These are phyloP conservation scores for Xylaria sp. DNA, from an alignment of 2,329 filamentous ascomycete genomes.

Conservation along the genomic window DNA sequence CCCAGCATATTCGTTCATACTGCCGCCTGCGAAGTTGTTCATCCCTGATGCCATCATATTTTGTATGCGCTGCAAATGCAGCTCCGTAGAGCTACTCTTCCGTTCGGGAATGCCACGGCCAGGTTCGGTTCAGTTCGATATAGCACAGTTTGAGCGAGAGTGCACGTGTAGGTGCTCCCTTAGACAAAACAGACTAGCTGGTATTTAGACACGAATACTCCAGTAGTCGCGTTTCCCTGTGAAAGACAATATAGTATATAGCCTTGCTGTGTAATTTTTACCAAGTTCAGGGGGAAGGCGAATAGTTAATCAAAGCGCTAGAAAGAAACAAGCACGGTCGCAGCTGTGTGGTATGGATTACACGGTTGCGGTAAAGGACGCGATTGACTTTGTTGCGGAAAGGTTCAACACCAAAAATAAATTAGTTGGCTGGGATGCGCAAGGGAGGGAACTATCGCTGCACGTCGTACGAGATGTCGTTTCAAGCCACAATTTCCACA, in stretches of 20 bases:
- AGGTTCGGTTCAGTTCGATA: background rate
- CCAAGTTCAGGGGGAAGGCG: background rate
- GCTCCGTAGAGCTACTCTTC: conserved; percentile 11
- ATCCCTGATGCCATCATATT: conserved; percentile 42
- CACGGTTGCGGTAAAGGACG: background rate
- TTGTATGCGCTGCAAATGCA: conserved; percentile 4
- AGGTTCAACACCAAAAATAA: conserved; percentile 16
- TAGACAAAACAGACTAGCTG: background rate
- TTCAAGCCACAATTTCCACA: conserved; percentile 3
- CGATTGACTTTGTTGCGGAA: conserved; percentile 6
- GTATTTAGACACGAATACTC: background rate
- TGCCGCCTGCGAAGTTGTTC: conserved; percentile 49
- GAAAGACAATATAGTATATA: conserved; percentile 15
- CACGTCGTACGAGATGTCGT: conserved; percentile 32
- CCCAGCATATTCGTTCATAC: conserved; percentile 48
- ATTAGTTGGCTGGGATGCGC: conserved; percentile 34
- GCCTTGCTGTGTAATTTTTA: conserved; percentile 8
- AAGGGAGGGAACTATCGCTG: conserved; percentile 8
- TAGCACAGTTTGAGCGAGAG: background rate
- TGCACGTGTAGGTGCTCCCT: background rate
- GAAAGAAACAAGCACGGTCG: background rate
- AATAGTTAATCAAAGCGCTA: background rate
- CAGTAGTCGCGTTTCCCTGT: background rate
- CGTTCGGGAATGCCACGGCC: background rate
- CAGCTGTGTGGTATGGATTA: background rate